Percentiles rank a stretch among this genome's conserved stretches.
phyloP scores from a whole-genome alignment of 164 flowering plant genomes.

The Umbilicus rupestris region DNA sequence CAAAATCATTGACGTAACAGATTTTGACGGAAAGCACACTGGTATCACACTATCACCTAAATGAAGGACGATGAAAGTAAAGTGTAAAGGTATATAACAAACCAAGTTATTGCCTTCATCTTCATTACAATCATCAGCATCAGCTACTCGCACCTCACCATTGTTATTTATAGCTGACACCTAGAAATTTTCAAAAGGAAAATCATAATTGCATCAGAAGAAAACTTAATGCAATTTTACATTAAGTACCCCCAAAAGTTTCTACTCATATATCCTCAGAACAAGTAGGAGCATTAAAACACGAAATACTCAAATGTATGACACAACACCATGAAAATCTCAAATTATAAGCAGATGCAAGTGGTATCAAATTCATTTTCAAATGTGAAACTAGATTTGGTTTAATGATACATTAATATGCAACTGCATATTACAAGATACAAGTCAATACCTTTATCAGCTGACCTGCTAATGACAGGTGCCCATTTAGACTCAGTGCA shows the following conservation, averaged over 20 bases:
- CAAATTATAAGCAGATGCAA: background rate
- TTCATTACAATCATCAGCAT: background rate
- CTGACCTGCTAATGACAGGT: constrained; percentile 1
- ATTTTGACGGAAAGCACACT: background rate
- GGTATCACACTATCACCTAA: background rate
- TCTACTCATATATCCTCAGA: background rate
- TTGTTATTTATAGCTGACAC: background rate
- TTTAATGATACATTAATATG: background rate
- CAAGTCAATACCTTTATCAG: constrained; percentile 2
- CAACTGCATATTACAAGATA: background rate
- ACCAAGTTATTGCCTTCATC: background rate
- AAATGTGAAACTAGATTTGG: background rate
- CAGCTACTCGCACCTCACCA: background rate
- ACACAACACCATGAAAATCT: background rate
- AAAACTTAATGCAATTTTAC: background rate
- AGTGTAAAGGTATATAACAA: background rate
- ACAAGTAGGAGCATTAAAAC: background rate
- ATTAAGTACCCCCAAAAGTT: background rate
- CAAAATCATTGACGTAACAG: background rate
- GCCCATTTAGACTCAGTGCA: constrained; percentile 1
- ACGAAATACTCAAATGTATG: background rate
- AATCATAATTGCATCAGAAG: background rate
- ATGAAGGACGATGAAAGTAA: background rate
- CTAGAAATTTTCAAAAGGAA: background rate
- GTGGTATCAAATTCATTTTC: background rate